These are phyloP conservation scores for Aureobasidium sp. DNA, from an alignment of 2,329 filamentous ascomycete species.

Conservation along the genomic window DNA sequence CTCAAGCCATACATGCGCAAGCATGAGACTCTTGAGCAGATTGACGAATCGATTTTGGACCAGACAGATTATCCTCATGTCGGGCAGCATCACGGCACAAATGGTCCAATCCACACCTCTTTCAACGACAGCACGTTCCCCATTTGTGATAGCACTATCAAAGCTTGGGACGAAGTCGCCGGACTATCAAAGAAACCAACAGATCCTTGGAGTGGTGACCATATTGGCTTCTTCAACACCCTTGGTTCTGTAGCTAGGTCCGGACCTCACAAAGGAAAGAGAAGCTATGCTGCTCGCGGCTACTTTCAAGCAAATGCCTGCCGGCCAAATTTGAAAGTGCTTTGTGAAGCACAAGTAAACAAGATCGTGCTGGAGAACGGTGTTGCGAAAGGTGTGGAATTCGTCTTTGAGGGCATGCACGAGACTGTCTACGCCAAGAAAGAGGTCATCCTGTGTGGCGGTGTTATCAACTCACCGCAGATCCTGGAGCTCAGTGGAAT, in stretches of 20 bases:
- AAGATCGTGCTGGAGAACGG: conserved; percentile 50
- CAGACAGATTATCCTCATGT: conserved; percentile 34
- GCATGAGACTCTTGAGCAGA: conserved; percentile 41
- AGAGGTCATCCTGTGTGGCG: conserved; percentile 68
- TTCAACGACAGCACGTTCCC: conserved; percentile 41
- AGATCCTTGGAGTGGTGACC: conserved; percentile 42
- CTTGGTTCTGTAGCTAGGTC: conserved; percentile 33
- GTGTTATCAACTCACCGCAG: conserved; percentile 63
- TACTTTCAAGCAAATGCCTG: conserved; percentile 40
- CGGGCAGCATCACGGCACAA: conserved; percentile 38
- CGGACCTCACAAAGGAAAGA: conserved; percentile 35
- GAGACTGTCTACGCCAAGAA: conserved; percentile 39
- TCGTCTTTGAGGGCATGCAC: conserved; percentile 42
- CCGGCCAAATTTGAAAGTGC: conserved; percentile 51
- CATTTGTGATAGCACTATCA: conserved; percentile 39
- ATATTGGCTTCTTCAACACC: conserved; percentile 41
- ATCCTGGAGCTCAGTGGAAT: conserved; percentile 70
- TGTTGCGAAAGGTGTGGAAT: conserved; percentile 45
- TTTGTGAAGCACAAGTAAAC: conserved; percentile 53
- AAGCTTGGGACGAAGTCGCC: conserved; percentile 39
- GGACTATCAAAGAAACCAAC: conserved; percentile 38
- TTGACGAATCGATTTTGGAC: conserved; percentile 32
- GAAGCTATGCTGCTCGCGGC: conserved; percentile 40
- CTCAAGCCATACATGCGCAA: conserved; percentile 51
- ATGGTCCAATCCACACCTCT: conserved; percentile 39